Evolutionary conservation across 805 yeast species (phyloP), one percentile per base, ranked within the genome.

Genomic region (Suhomyces canberraensis): DNA sequence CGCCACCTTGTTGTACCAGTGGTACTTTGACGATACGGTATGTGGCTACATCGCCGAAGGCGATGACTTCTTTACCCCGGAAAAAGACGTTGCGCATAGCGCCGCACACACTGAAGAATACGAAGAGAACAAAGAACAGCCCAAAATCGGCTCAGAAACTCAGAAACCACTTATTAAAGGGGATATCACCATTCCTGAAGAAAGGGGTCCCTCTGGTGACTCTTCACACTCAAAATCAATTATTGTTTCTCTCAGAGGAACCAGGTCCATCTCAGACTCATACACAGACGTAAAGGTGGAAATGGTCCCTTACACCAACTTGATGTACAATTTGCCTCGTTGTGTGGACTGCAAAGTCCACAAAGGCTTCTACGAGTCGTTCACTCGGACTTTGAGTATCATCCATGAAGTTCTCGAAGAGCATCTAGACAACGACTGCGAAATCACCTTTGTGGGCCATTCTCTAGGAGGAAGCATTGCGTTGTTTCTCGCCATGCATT

Each of bases 381-480:
- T 50, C 46, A 36, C 44, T 8, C 47, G 54, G 35, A 61, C 70
- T 0, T 37, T 67, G 7, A 31, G 28, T 1, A 50, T 48, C 3
- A 52, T 66, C 7, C 56, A 58, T 16, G 38, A 35, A 4, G 40
- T 53, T 7, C 37, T 68, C 25, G 53, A 47, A 11, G 38, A 47
- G 7, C 11, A 42, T 50, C 35, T 27, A 11, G 29, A 16, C 29
- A 32, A 37, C 11, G 35, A 41, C 30, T 42, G 39, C 32, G 51
- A 51, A 31, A 21, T 54, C 11, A 36, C 47, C 8, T 36, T 54
- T n/a, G 45, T 53, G 25, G 60, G 58, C 4, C 58, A 54, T 29
- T 53, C 74, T 3, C 37, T 69, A 33, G 76, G 75, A 1, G 75
- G 75, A 3, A 56, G 71, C 2, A 59, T 69, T 21, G 69, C 65